Evolutionary conservation across 305 asterid species (phyloP).

Genomic region (Fraxinus baroniana): DNA sequence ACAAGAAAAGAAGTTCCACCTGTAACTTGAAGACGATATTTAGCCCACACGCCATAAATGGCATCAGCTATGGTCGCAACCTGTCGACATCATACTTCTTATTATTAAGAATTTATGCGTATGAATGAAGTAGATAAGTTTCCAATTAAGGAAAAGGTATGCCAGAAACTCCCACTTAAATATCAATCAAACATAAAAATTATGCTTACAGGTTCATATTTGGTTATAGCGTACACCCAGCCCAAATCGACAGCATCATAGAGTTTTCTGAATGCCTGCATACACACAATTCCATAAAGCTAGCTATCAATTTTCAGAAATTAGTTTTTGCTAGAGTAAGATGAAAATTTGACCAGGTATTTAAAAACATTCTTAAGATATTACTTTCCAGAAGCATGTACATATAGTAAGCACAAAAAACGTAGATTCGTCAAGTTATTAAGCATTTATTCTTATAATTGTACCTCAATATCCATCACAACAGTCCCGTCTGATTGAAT

Average conservation of each 20-base stretch:
- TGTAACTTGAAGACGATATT: constrained; percentile 78
- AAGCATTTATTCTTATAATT: neutral
- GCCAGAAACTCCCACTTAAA: neutral
- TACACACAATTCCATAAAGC: neutral
- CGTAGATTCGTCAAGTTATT: neutral
- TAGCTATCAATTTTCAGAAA: neutral
- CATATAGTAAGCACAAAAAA: neutral
- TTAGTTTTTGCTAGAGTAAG: neutral
- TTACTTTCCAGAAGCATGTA: neutral
- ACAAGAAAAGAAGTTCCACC: constrained; percentile 34
- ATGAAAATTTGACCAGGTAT: neutral
- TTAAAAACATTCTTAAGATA: neutral
- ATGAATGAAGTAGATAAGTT: neutral
- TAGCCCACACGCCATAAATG: constrained; percentile 82
- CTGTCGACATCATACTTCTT: constrained; percentile 32
- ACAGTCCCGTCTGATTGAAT: constrained; percentile 70
- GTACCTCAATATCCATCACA: constrained; percentile 74
- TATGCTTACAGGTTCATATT: constrained; percentile 79
- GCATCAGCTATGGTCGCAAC: constrained; percentile 68
- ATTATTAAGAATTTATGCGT: neutral
- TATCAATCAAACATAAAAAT: neutral
- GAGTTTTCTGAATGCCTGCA: constrained; percentile 74
- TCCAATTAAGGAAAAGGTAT: neutral
- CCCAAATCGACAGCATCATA: constrained; percentile 84
- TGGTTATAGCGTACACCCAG: constrained; percentile 85